Evolutionary conservation across 2,329 filamentous ascomycete genomes (phyloP), one percentile per base, ranked within the genome.

Genomic region (Zymoseptoria crescenta): DNA sequence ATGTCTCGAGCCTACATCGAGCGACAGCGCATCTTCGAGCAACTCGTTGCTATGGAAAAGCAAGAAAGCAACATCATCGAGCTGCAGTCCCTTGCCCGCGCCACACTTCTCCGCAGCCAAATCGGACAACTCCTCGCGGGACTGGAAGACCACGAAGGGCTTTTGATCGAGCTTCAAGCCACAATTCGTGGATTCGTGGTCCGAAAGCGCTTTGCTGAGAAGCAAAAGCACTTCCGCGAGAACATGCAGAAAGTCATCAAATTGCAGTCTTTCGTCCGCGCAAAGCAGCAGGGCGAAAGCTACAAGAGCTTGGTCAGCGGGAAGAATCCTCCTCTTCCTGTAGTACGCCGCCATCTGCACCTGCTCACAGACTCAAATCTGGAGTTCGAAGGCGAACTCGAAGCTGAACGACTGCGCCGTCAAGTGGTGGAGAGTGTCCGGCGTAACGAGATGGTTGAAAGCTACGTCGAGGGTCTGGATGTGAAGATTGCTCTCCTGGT

Each of bases 171-270:
- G 29, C 75, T 96, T 24, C 92, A 97, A 73, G 81, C 91, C 4
- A 80, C 84, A 5, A 83, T 87, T 7, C 85, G 87, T 67, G 93
- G 85, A 2, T 86, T 84, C 67, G 74, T 95, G 2, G 83, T 97
- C 30, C 84, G 93, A 35, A 81, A 79, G 13, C 81, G 80, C 19
- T 97, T 96, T 68, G 84, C 83, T 56, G 90, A 95, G 73, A 96
- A 96, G 80, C 86, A 88, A 71, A 86, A 85, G 21, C 93, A 88
- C 76, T 99, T 92, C 79, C 87, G 88, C 66, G 87, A 96, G 75
- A 99, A 99, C 70, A 99, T 99, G 94, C 86, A 96, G 69, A 97
- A 95, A 75, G 94, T 99, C 27, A 87, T 99, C 80, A 99, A 99
- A 75, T 91, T 97, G 59, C 95, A 99, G 73, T 99, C 94, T 72